phyloP scores from a whole-genome alignment of 805 yeast genomes.

The Candida mattraensis region DNA sequence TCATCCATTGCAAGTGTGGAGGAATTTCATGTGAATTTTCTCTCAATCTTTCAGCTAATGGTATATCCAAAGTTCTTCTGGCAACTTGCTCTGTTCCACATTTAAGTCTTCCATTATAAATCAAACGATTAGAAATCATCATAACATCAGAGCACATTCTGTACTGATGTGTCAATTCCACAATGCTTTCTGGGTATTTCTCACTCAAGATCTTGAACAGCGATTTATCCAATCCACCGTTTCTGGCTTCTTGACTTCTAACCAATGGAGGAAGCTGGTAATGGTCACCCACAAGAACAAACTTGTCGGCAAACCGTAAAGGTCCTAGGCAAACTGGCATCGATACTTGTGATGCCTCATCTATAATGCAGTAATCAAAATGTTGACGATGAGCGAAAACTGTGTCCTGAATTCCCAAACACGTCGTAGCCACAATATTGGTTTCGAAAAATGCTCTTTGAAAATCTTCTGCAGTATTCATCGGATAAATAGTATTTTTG shows the following conservation, averaged over 20 bases:
- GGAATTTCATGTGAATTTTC: slow-evolving; percentile 11
- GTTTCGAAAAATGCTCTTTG: slow-evolving; percentile 50
- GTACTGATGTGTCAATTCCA: slow-evolving; percentile 78
- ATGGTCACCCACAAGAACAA: slow-evolving; percentile 95
- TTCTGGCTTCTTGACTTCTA: slow-evolving; percentile 60
- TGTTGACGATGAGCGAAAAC: slow-evolving; percentile 50
- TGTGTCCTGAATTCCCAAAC: slow-evolving; percentile 71
- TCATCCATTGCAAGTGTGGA: slow-evolving; percentile 49
- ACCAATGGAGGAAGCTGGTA: slow-evolving; percentile 90
- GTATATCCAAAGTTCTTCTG: slow-evolving; percentile 52
- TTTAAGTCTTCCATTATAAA: slow-evolving; percentile 71
- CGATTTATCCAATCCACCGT: slow-evolving; percentile 68
- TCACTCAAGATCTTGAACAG: slow-evolving; percentile 76
- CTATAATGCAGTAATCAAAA: slow-evolving; percentile 92
- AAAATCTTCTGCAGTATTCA: slow-evolving; percentile 45
- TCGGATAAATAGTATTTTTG: slow-evolving; percentile 28
- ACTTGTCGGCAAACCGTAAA: slow-evolving; percentile 68
- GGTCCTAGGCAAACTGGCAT: slow-evolving; percentile 93
- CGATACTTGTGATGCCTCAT: slow-evolving; percentile 95
- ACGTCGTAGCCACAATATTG: slow-evolving; percentile 84
- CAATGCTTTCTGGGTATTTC: slow-evolving; percentile 69
- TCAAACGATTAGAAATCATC: slow-evolving; percentile 74
- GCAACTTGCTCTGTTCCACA: slow-evolving; percentile 75
- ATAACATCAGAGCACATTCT: slow-evolving; percentile 91
- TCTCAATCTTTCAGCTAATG: slow-evolving; percentile 35